Evolutionary conservation across 441 rosid species (phyloP), one percentile per base, ranked within the genome.

Genomic region (Pelargonium fulgidum): DNA sequence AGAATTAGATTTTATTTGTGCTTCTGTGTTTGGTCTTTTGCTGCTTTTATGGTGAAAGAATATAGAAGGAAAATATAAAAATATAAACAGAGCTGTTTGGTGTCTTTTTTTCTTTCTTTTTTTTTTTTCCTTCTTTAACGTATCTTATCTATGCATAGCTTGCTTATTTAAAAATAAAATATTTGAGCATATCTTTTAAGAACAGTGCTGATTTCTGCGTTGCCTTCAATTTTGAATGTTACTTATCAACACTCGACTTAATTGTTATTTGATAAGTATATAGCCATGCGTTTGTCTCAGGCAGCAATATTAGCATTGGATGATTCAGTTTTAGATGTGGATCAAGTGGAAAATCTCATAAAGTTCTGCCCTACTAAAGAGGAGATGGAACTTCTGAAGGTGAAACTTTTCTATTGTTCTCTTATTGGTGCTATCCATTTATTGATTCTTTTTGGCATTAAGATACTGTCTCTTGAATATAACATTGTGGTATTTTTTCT

Each of bases 351-450:
- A 65, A 94, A 94, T 83, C 97, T 94, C 76, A 90, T 94, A 78
- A 92, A 90, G 68, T 92, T 92, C 78, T 94, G 98, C 73, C 99
- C 98, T 44, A 92, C 98, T 13, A 92, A 94, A 80, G 99, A 94
- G 81, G 99, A 94, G 85, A 92, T 92, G 97, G 99, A 94, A 78
- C 88, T 81, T 79, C 92, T 94, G 62, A 90, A 94, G 99, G 99
- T 94, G 75, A 74, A 70, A 65, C 69, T 73, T 76, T 79, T 59
- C 50, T 74, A 73, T 76, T 42, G 72, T 29, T 29, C 36, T 29
- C 36, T 29, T 50, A 5, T 13, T 50, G 17, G 14, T 50, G 17
- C 14, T 16, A 50, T 50, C 14, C 14, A 16, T 50, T 50, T 50
- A 2, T 50, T 29, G 16, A n/a, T 12, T 13, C 56, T 3, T 50